Conservation (phyloP, 345 rosid species). For the Pugionium cornutum region DNA sequence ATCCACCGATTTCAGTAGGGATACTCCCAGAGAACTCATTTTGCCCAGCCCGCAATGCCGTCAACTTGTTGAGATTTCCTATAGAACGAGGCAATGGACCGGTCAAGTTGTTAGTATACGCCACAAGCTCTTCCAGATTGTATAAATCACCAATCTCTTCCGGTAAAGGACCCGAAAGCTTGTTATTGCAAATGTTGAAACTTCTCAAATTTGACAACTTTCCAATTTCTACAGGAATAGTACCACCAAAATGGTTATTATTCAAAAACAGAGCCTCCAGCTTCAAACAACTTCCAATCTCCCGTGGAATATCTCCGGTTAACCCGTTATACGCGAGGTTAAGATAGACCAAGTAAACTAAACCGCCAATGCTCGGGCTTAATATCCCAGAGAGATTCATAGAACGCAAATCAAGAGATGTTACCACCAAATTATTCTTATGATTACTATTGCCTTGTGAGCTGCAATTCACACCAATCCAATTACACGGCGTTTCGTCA, state of each 20-base stretch:
- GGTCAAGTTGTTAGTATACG: constrained; percentile 71
- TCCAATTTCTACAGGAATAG: constrained; percentile 58
- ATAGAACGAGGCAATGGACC: constrained; percentile 82
- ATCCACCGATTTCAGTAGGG: constrained; percentile 71
- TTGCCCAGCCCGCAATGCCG: constrained; percentile 69
- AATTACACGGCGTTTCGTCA: constrained; percentile 76
- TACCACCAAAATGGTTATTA: constrained; percentile 67
- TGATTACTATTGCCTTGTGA: constrained; percentile 34
- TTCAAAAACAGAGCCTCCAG: constrained; percentile 55
- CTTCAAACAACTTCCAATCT: constrained; percentile 67
- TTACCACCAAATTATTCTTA: constrained; percentile 45
- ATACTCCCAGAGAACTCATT: constrained; percentile 72
- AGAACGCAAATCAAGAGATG: constrained; percentile 61
- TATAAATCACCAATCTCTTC: constrained; percentile 66
- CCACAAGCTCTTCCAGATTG: constrained; percentile 67
- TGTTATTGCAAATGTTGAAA: constrained; percentile 75
- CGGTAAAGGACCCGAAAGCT: constrained; percentile 70
- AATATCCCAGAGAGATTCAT: constrained; percentile 83
- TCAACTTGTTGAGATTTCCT: constrained; percentile 66
- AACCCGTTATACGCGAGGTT: constrained; percentile 63
- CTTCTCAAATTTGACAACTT: constrained; percentile 47
- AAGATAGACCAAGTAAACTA: constrained; percentile 60
- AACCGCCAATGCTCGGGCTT: constrained; percentile 66
- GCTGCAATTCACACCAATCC: constrained; percentile 89
- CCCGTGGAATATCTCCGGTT: constrained; percentile 61